phyloP scores from a whole-genome alignment of 805 yeast genomes.

The Myxozyma geophila region DNA sequence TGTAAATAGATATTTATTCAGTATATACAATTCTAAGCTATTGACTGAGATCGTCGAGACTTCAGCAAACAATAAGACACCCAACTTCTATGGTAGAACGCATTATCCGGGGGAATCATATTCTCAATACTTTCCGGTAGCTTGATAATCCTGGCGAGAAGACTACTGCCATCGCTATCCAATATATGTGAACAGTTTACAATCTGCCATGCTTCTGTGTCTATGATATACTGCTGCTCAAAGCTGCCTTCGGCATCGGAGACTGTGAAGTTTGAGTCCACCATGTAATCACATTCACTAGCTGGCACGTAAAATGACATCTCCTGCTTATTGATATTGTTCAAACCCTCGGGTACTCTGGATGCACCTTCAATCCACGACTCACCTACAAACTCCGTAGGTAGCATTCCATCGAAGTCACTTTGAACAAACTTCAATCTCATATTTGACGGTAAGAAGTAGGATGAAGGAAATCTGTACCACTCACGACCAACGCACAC shows the following conservation, averaged over 20 bases:
- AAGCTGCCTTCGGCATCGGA: slow-evolving; percentile 13
- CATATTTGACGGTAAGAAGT: slow-evolving; percentile 68
- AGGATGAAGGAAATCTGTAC: slow-evolving; percentile 90
- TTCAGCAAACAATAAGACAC: slow-evolving; percentile 27
- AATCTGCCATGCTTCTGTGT: slow-evolving; percentile 25
- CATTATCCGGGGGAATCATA: slow-evolving; percentile 11
- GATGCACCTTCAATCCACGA: slow-evolving; percentile 46
- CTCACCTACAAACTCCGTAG: slow-evolving; percentile 70
- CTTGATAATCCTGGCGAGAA: slow-evolving; percentile 27
- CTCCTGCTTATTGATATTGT: slow-evolving; percentile 72
- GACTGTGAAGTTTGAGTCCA: slow-evolving; percentile 53
- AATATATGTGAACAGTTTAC: slow-evolving; percentile 19
- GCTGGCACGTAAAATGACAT: slow-evolving; percentile 54
- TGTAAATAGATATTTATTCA: not conserved
- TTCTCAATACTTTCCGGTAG: slow-evolving; percentile 26
- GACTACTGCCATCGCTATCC: slow-evolving; percentile 24
- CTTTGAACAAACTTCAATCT: slow-evolving; percentile 71
- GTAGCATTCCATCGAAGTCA: slow-evolving; percentile 85
- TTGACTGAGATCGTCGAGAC: not conserved
- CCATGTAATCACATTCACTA: slow-evolving; percentile 64
- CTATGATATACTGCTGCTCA: slow-evolving; percentile 23
- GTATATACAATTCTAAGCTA: too few species aligned
- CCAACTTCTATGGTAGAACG: slow-evolving; percentile 17
- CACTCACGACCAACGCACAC: slow-evolving; percentile 95
- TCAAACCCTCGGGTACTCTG: slow-evolving; percentile 66